Evolutionary conservation across 2,329 filamentous ascomycete genomes (phyloP).

Genomic region (Penicillium thymicola): DNA sequence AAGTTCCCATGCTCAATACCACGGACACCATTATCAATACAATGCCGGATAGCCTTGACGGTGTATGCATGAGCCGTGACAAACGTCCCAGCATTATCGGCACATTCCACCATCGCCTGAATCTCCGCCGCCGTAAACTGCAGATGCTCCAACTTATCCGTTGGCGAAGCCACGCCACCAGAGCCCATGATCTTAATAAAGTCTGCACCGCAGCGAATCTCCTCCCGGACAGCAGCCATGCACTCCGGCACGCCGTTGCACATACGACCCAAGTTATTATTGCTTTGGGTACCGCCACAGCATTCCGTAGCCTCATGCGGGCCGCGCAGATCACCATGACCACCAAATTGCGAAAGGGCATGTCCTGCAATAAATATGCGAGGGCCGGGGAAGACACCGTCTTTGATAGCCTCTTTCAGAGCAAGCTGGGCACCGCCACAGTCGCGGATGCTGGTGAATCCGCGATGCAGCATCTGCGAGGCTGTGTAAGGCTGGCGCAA

Average conservation of each 20-base stretch:
- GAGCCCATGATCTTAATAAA: slow-evolving; percentile 61
- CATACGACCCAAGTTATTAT: slow-evolving; percentile 36
- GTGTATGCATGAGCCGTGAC: slow-evolving; percentile 60
- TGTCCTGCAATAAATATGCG: slow-evolving; percentile 54
- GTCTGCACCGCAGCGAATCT: slow-evolving; percentile 55
- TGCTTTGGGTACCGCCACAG: slow-evolving; percentile 44
- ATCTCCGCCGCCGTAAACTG: slow-evolving; percentile 58
- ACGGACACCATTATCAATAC: slow-evolving; percentile 53
- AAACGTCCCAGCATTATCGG: slow-evolving; percentile 49
- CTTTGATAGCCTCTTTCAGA: slow-evolving; percentile 47
- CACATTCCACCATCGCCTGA: slow-evolving; percentile 50
- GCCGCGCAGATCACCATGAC: slow-evolving; percentile 52
- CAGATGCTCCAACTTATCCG: slow-evolving; percentile 51
- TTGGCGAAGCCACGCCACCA: slow-evolving; percentile 57
- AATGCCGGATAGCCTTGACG: slow-evolving; percentile 52
- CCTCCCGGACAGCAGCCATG: slow-evolving; percentile 51
- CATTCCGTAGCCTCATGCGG: slow-evolving; percentile 46
- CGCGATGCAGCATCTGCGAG: slow-evolving; percentile 52
- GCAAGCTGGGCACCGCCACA: slow-evolving; percentile 56
- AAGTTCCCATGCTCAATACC: slow-evolving; percentile 55
- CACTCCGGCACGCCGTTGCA: slow-evolving; percentile 57
- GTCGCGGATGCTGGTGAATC: slow-evolving; percentile 60
- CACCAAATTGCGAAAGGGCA: slow-evolving; percentile 57
- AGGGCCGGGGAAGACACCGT: slow-evolving; percentile 55
- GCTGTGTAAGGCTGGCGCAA: slow-evolving; percentile 24